Base-by-base conservation (phyloP, 2,329 filamentous ascomycete species). In the Penicillium sp. region DNA sequence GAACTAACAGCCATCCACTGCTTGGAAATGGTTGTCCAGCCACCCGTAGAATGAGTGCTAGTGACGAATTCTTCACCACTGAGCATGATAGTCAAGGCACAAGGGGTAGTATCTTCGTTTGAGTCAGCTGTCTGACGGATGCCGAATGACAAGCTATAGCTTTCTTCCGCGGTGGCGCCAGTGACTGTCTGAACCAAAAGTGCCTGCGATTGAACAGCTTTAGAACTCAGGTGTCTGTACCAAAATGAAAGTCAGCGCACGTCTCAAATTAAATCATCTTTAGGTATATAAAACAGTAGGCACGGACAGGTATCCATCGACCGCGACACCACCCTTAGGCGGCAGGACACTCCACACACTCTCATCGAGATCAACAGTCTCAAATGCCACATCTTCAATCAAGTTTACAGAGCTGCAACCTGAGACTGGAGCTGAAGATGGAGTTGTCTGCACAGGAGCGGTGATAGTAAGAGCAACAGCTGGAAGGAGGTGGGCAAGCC, bases 401-500 rank as follows among this genome's bases (percentile, higher is more conserved):
- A 53, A 18, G 26, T 53, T 53, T 3, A 41, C 44, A 27, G 42
- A 14, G 6, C 10, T n/a, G 35, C 51, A 53, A 14, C 35, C 30
- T 13, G 23, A 16, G 13, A 26, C 18, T 16, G 43, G 30, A 18
- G 16, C 7, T 7, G 19, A 18, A 43, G 38, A 47, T 13, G 43
- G 36, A 13, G 23, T 36, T 3, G 36, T 30, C 7, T 35, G 29
- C 19, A 14, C 7, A 26, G 36, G 36, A 7, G 38, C 16, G 14
- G 44, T 48, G 3, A 53, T 43, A 9, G 38, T 53, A 14, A 48
- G 36, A 1, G 30, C 51, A 42, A 32, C 51, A 16, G 51, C 51
- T 1, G 44, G 43, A 26, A 53, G n/a, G 29, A 35, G 9, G 13
- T 43, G 50, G 43, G 16, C 44, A 42, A 48, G 50, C 50, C 50